Percentiles rank a stretch among this genome's conserved stretches.
Conservation (phyloP, 2,329 filamentous ascomycete genomes). For the Fusarium duplospermum region DNA sequence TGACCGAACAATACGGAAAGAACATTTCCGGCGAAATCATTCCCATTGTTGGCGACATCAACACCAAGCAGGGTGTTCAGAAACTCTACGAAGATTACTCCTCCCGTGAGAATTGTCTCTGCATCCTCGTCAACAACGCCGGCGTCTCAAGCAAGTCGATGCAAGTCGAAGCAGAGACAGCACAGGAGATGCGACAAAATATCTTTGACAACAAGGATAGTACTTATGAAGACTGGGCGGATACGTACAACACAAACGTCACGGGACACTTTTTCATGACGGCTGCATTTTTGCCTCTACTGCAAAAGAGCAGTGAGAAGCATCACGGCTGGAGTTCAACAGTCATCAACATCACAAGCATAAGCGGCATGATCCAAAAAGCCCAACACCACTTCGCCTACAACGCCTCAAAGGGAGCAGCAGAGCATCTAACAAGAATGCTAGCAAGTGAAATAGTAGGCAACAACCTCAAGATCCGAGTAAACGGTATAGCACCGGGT, state of each 20-base stretch:
- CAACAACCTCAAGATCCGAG: conserved; percentile 72
- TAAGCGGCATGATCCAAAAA: conserved; percentile 73
- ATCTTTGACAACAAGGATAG: conserved; percentile 73
- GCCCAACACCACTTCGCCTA: conserved; percentile 75
- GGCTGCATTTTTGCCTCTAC: conserved; percentile 70
- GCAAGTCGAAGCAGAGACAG: conserved; percentile 64
- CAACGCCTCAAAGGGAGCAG: conserved; percentile 72
- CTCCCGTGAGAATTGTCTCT: conserved; percentile 66
- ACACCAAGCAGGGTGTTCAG: conserved; percentile 69
- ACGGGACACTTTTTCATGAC: conserved; percentile 75
- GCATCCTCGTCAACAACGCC: conserved; percentile 76
- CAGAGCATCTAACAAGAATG: conserved; percentile 73
- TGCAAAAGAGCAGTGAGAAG: conserved; percentile 62
- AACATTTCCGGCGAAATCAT: conserved; percentile 67
- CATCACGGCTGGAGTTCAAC: conserved; percentile 64
- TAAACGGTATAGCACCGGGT: conserved; percentile 79
- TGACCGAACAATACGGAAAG: conserved; percentile 68
- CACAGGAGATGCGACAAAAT: conserved; percentile 66
- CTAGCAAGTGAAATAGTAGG: conserved; percentile 70
- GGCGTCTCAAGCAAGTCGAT: conserved; percentile 69
- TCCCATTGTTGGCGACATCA: conserved; percentile 70
- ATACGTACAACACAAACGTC: conserved; percentile 80
- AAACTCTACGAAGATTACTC: conserved; percentile 68
- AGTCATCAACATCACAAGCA: conserved; percentile 76
- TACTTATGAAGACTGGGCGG: conserved; percentile 76